phyloP scores from a whole-genome alignment of 257 asterid genomes.

The Ajuga chamaepitys region DNA sequence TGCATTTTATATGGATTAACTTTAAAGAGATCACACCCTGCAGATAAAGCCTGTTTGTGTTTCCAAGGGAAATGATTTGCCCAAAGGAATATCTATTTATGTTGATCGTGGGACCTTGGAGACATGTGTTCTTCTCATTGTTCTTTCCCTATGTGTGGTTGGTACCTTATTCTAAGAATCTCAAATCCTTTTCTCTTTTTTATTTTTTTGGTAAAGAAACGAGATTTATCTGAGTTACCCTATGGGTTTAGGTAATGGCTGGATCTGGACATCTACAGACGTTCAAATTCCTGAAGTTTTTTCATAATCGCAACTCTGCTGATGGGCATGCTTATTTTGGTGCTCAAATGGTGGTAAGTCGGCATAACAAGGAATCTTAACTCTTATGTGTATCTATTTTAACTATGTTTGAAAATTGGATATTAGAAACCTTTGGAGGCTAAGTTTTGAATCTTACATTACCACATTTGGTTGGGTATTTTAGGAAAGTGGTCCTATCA shows the following conservation, averaged over 20 bases:
- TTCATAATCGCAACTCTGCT: constrained; percentile 64
- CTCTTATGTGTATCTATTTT: neutral
- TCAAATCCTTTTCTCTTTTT: neutral
- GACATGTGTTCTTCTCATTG: constrained; percentile 91
- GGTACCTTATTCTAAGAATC: constrained; percentile 18
- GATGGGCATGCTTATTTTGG: constrained; percentile 81
- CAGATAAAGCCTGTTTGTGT: constrained; percentile 83
- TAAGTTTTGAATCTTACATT: no score
- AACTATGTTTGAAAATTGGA: neutral
- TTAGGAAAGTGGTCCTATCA: no score
- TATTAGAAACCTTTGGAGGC: no score
- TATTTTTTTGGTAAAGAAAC: neutral
- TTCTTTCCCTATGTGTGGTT: constrained; percentile 92
- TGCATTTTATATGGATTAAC: constrained; percentile 12
- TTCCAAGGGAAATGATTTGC: constrained; percentile 47
- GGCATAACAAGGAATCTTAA: constrained; percentile 16
- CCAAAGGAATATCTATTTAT: constrained; percentile 67
- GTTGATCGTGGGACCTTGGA: constrained; percentile 93
- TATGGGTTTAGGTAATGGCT: constrained; percentile 82
- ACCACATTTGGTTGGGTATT: no score
- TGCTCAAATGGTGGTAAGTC: constrained; percentile 85
- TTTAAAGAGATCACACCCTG: constrained; percentile 17
- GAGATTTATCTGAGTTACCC: constrained; percentile 9
- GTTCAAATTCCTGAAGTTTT: constrained; percentile 76
- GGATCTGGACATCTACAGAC: constrained; percentile 96